These are phyloP conservation scores for Boletus barrowsii DNA, from an alignment of 768 basidiomycete species.

Conservation along the genomic window DNA sequence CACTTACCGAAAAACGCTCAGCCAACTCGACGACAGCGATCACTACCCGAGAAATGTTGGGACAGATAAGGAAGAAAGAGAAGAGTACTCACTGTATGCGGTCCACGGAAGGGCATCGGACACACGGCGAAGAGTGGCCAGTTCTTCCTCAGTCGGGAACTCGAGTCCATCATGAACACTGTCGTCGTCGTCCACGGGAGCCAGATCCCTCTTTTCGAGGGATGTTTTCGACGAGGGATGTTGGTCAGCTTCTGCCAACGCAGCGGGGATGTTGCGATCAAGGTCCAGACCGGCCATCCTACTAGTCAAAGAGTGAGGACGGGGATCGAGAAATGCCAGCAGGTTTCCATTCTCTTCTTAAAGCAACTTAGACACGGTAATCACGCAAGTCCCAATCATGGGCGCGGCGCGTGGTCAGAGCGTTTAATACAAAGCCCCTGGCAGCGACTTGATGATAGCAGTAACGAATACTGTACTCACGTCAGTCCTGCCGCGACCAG, in stretches of 20 bases:
- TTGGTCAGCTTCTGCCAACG: constrained; percentile 11
- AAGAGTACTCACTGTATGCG: constrained; percentile 37
- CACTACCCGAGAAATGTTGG: constrained; percentile 34
- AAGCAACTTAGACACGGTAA: background rate
- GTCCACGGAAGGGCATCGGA: constrained; percentile 58
- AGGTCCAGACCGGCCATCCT: constrained; percentile 11
- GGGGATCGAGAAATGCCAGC: background rate
- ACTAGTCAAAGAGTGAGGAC: background rate
- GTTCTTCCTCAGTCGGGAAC: constrained; percentile 65
- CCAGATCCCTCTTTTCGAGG: constrained; percentile 25
- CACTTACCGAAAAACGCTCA: constrained; percentile 67
- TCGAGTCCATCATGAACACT: constrained; percentile 50
- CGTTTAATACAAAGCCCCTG: background rate
- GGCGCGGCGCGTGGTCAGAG: background rate
- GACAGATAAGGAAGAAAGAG: background rate
- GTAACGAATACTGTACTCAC: background rate
- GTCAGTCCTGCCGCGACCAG: background rate
- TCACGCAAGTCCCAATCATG: background rate
- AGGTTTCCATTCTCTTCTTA: constrained; percentile 1
- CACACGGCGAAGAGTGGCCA: constrained; percentile 54
- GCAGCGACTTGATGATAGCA: background rate
- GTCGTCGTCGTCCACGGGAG: constrained; percentile 20
- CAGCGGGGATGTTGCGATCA: constrained; percentile 10
- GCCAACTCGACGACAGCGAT: constrained; percentile 67
- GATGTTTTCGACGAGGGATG: background rate